Evolutionary conservation across 1,139 yeast species (phyloP), one percentile per base, ranked within the genome.

Genomic region (Yamadazyma taylorii): DNA sequence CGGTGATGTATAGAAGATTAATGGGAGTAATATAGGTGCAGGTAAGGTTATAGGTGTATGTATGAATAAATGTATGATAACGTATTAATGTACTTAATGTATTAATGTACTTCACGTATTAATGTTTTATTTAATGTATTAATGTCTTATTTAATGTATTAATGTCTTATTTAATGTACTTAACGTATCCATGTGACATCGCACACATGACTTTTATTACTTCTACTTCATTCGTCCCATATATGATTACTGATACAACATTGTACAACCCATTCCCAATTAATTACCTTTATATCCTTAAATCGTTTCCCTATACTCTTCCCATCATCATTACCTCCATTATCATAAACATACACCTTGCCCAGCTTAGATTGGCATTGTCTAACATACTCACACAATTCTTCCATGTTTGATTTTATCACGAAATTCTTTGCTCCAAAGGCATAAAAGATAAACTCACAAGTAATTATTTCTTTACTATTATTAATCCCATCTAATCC

Each of bases 201-300:
- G n/a, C n/a, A n/a, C n/a, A n/a, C n/a, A n/a, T n/a, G 30, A 12
- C 12, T 22, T 11, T 6, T 12, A 8, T 9, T 11, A 9, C 24
- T 15, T 28, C 36, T 19, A n/a, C n/a, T n/a, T n/a, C n/a, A n/a
- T n/a, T 32, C 9, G 6, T 46, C 50, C 64, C 66, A 60, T 16
- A 58, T 51, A 43, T 50, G 49, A 11, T 67, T 66, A 51, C 77
- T 75, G n/a, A 83, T 80, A 8, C 81, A 71, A 50, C 87, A 77
- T 47, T 84, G 90, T 1, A 83, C 86, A 1, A 82, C 66, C 90
- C 90, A 83, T 53, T 84, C 90, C 82, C 87, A 81, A 47, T 75
- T 65, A 6, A 79, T 61, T 10, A 28, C 17, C 22, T 16, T 15
- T 4, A 16, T 23, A 12, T 13, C 32, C 12, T 25, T 25, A 10